These are phyloP conservation scores for Fusarium globosum DNA, from an alignment of 2,329 filamentous ascomycete species.

Conservation along the genomic window DNA sequence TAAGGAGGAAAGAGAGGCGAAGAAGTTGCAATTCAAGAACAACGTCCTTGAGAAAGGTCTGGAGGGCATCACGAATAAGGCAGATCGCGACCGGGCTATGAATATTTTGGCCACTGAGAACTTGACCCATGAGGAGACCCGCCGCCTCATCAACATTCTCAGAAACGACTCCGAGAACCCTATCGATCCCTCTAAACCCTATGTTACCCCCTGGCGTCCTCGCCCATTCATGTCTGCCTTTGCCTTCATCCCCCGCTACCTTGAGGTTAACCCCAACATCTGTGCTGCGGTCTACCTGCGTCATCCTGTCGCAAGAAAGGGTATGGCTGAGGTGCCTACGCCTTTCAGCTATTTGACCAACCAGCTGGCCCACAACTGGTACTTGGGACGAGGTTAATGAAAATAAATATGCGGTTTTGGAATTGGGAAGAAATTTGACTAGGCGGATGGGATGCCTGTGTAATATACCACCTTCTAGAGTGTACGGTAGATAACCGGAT, in stretches of 20 bases:
- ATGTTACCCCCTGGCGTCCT: slow-evolving; percentile 90
- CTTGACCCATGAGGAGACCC: slow-evolving; percentile 62
- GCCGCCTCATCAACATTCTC: slow-evolving; percentile 67
- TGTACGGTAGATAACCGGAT: slow-evolving; percentile 47
- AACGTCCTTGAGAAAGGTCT: slow-evolving; percentile 50
- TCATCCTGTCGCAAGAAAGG: slow-evolving; percentile 89
- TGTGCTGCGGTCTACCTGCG: slow-evolving; percentile 95
- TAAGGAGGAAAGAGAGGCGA: slow-evolving; percentile 32
- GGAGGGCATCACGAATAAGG: slow-evolving; percentile 49
- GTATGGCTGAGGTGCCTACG: slow-evolving; percentile 83
- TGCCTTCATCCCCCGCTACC: slow-evolving; percentile 92
- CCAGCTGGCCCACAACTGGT: slow-evolving; percentile 94
- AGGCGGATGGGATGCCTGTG: slow-evolving; percentile 41
- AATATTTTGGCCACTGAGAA: slow-evolving; percentile 49
- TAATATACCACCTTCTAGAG: slow-evolving; percentile 49
- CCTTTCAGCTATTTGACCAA: slow-evolving; percentile 78
- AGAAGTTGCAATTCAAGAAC: slow-evolving; percentile 45
- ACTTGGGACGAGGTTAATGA: slow-evolving; percentile 79
- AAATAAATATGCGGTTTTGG: slow-evolving; percentile 11
- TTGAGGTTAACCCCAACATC: slow-evolving; percentile 98
- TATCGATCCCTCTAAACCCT: slow-evolving; percentile 80
- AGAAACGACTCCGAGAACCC: slow-evolving; percentile 78
- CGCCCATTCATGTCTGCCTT: slow-evolving; percentile 90
- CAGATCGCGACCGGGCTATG: slow-evolving; percentile 47
- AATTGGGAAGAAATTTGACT: slow-evolving; percentile 33